Evolutionary conservation across 495 filamentous ascomycete species (phyloP).

Genomic region (Aspergillus indologenus): DNA sequence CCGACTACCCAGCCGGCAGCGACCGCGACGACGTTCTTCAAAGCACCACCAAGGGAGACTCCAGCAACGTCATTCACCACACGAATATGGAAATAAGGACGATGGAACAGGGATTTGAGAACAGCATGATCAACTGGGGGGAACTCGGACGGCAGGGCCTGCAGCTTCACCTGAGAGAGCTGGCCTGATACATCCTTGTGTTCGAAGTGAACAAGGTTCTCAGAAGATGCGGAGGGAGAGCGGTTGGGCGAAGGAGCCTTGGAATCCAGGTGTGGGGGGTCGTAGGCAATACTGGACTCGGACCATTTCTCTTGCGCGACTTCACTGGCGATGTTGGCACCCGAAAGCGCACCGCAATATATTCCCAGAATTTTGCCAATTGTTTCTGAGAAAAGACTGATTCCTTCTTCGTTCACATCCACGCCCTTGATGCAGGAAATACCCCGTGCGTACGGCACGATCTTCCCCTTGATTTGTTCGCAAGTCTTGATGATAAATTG

Average conservation of each 20-base stretch:
- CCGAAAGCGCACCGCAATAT: conserved; percentile 94
- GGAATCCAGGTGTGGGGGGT: conserved; percentile 82
- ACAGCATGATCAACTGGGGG: conserved; percentile 76
- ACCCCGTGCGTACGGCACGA: conserved; percentile 86
- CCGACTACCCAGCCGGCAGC: conserved; percentile 95
- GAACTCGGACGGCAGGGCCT: conserved; percentile 72
- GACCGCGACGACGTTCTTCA: conserved; percentile 96
- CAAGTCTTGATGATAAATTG: conserved; percentile 93
- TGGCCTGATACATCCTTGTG: conserved; percentile 64
- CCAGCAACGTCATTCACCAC: conserved; percentile 92
- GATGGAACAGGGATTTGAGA: conserved; percentile 83
- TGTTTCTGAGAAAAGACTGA: conserved; percentile 88
- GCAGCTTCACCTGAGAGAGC: conserved; percentile 61
- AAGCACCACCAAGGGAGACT: conserved; percentile 88
- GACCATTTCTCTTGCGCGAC: conserved; percentile 94
- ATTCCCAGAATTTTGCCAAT: conserved; percentile 88
- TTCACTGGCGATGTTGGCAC: conserved; percentile 95
- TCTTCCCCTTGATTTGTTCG: conserved; percentile 78
- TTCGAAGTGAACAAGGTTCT: conserved; percentile 58
- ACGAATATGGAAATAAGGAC: conserved; percentile 95
- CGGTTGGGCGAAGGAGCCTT: conserved; percentile 62
- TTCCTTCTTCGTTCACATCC: conserved; percentile 75
- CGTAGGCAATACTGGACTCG: conserved; percentile 95
- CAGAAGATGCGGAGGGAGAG: conserved; percentile 53
- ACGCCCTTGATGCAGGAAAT: conserved; percentile 99